Percentiles rank a stretch among this genome's conserved stretches.
phyloP scores from a whole-genome alignment of 2,329 filamentous ascomycete species.

The Talaromyces sp. region DNA sequence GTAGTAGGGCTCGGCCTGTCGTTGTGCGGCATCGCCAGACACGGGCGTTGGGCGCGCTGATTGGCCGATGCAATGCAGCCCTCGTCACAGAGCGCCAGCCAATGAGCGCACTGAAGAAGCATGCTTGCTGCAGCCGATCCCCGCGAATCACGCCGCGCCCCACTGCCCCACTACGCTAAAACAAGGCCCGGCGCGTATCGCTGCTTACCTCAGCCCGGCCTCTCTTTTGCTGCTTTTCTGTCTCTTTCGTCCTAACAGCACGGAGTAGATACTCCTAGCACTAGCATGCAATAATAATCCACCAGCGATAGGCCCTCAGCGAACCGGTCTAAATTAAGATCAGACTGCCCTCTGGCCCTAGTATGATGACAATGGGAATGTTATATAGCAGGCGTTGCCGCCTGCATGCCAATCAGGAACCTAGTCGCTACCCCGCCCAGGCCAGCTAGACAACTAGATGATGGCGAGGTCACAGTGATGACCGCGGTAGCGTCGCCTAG shows the following conservation, averaged over 20 bases:
- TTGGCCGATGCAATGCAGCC: constrained; percentile 11
- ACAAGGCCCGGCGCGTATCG: constrained; percentile 12
- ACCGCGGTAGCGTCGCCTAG: neutral
- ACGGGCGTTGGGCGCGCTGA: neutral
- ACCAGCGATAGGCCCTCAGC: neutral
- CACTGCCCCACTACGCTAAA: constrained; percentile 6
- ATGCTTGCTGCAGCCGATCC: constrained; percentile 5
- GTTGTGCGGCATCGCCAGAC: neutral
- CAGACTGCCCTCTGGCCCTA: neutral
- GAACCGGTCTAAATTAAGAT: neutral
- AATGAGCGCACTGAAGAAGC: constrained; percentile 10
- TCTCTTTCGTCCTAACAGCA: too few species aligned
- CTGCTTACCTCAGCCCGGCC: neutral
- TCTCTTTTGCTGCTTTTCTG: too few species aligned
- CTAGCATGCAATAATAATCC: too few species aligned
- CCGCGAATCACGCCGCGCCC: constrained; percentile 1
- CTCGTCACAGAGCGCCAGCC: constrained; percentile 1
- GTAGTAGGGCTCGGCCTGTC: neutral
- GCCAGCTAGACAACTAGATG: neutral
- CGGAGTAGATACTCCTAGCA: too few species aligned
- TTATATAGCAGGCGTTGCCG: neutral
- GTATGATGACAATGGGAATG: neutral
- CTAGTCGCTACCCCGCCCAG: neutral
- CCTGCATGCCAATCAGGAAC: neutral
- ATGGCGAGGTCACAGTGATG: neutral